A percentile compares a stretch with the other conserved stretches of the same genome.
These are phyloP conservation scores for Cyclostephanos tholiformis DNA, from an alignment of 108 stramenopile species.

Conservation along the genomic window DNA sequence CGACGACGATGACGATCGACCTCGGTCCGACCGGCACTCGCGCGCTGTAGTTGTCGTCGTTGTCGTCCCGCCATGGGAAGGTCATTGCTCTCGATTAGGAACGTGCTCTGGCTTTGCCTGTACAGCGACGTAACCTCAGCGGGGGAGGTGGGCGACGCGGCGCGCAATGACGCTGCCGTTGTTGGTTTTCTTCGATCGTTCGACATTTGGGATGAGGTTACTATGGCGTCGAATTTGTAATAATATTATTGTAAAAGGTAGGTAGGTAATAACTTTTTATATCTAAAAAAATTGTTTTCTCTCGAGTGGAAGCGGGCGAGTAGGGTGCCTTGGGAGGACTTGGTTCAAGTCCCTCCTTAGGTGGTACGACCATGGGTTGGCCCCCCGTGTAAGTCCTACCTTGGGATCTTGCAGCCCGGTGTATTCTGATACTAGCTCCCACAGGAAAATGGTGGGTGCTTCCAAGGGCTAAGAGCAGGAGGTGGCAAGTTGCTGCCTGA, in stretches of 20 bases:
- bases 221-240: too few species aligned
- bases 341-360: too few species aligned
- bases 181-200: background rate
- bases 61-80: background rate
- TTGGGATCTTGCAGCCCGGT: background rate
- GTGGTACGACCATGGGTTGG: conserved; percentile 7
- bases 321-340: too few species aligned
- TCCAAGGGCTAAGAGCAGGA: background rate
- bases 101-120: conserved; percentile 17
- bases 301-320: too few species aligned
- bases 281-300: too few species aligned
- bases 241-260: too few species aligned
- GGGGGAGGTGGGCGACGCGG: too few species aligned
- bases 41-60: background rate
- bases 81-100: conserved; percentile 5
- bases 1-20: background rate
- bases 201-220: too few species aligned
- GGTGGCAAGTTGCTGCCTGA: background rate
- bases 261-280: too few species aligned
- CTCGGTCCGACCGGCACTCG: too few species aligned
- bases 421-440: conserved; percentile 5
- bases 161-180: background rate
- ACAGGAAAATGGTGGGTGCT: too few species aligned
- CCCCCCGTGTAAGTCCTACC: background rate
- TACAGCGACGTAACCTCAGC: conserved; percentile 3